A percentile compares a stretch with the other conserved stretches of the same genome.
phyloP scores from a whole-genome alignment of 1,139 yeast species.

The Yamadazyma trypodendri region DNA sequence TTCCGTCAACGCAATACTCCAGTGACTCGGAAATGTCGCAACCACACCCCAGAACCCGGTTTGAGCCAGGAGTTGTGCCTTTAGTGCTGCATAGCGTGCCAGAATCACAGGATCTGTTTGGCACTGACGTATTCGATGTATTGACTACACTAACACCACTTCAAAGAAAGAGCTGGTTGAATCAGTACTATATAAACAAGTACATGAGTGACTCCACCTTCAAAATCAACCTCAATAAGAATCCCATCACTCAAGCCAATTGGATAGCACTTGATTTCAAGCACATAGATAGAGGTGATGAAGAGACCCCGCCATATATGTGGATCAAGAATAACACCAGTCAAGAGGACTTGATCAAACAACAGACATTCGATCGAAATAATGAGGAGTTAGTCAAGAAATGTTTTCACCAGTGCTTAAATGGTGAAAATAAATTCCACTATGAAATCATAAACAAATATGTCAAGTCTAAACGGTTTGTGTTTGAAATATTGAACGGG shows the following conservation, averaged over 20 bases:
- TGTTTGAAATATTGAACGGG: neutral
- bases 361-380: constrained; percentile 7
- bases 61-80: neutral
- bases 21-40: constrained; percentile 7
- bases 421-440: constrained; percentile 10
- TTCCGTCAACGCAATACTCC: constrained; percentile 13
- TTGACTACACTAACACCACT: constrained; percentile 19
- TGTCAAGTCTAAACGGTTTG: constrained; percentile 6
- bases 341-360: constrained; percentile 21
- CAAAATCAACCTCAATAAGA: constrained; percentile 24
- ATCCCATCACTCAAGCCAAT: constrained; percentile 26
- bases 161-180: constrained; percentile 31
- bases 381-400: constrained; percentile 4
- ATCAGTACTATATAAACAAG: constrained; percentile 24
- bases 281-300: constrained; percentile 12
- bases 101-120: neutral
- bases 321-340: constrained; percentile 18
- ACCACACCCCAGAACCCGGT: neutral
- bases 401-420: constrained; percentile 9
- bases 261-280: constrained; percentile 52
- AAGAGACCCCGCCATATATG: constrained; percentile 18
- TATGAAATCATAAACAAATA: constrained; percentile 13
- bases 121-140: constrained; percentile 5
- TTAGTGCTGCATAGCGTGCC: neutral
- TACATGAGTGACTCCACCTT: constrained; percentile 19